Percentiles rank a stretch among this genome's conserved stretches.
Conservation (phyloP, 805 yeast species). For the Myxozyma vanderwaltii region DNA sequence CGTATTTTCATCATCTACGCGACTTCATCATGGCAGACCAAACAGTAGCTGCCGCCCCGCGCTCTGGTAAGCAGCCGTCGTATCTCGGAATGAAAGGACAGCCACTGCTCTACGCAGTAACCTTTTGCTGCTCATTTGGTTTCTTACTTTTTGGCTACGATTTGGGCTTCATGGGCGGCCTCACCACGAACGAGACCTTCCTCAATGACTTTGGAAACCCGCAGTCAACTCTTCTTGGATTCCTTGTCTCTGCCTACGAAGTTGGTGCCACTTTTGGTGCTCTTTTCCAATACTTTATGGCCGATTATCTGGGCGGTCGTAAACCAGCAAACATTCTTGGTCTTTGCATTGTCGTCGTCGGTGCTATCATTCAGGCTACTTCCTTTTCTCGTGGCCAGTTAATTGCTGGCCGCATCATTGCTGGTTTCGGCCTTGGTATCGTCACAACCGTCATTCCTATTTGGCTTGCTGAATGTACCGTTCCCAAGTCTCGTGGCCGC, state of each 20-base stretch:
- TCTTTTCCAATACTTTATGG: constrained; percentile 55
- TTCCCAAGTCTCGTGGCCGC: constrained; percentile 78
- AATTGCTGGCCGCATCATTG: constrained; percentile 50
- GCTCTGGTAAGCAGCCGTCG: constrained; percentile 13
- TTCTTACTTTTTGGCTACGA: constrained; percentile 64
- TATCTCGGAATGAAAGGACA: constrained; percentile 17
- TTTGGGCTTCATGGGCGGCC: constrained; percentile 79
- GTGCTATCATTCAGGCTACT: constrained; percentile 67
- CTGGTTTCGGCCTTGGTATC: constrained; percentile 62
- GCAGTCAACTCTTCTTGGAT: constrained; percentile 40
- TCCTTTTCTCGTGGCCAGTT: constrained; percentile 62
- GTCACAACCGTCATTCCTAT: constrained; percentile 54
- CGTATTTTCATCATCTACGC: background rate
- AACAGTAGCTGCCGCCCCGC: background rate
- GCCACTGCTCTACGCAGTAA: constrained; percentile 23
- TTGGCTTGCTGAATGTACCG: constrained; percentile 77
- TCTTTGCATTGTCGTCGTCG: constrained; percentile 55
- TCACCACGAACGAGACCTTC: constrained; percentile 59
- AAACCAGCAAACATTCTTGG: constrained; percentile 57
- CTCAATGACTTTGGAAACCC: constrained; percentile 26
- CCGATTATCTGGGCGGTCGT: constrained; percentile 62
- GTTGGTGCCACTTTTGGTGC: constrained; percentile 74
- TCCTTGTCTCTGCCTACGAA: constrained; percentile 51
- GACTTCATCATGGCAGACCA: background rate
- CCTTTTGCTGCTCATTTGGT: constrained; percentile 21